A percentile compares a stretch with the other conserved stretches of the same genome.
Conservation (phyloP, 2,329 filamentous ascomycete species). For the Aspergillus terreus region DNA sequence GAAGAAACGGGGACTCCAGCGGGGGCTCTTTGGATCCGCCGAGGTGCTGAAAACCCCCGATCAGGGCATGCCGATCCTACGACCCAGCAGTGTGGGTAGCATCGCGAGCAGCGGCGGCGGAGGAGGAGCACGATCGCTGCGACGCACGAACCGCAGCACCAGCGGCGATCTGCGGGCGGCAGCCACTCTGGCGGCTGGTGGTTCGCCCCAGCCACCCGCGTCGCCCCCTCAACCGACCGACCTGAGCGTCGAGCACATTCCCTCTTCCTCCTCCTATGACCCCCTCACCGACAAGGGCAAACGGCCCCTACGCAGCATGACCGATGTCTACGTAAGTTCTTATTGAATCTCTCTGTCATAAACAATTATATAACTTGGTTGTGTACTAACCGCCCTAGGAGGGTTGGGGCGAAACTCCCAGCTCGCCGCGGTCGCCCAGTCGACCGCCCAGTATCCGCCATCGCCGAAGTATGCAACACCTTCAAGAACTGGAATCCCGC, state of each 20-base stretch:
- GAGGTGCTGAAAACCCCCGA: constrained; percentile 34
- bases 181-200: constrained; percentile 47
- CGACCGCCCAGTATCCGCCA: constrained; percentile 94
- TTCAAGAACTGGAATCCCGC: constrained; percentile 78
- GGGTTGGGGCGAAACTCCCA: constrained; percentile 81
- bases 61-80: constrained; percentile 27
- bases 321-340: constrained; percentile 85
- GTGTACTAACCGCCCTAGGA: constrained; percentile 56
- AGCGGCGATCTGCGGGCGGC: constrained; percentile 58
- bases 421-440: constrained; percentile 86
- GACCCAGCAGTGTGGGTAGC: constrained; percentile 54
- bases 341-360: constrained; percentile 5
- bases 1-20: constrained; percentile 23
- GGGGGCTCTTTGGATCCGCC: constrained; percentile 21
- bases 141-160: constrained; percentile 62
- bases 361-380: constrained; percentile 5
- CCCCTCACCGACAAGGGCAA: constrained; percentile 85
- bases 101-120: constrained; percentile 34
- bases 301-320: constrained; percentile 78
- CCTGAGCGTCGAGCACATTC: constrained; percentile 36
- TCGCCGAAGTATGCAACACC: constrained; percentile 93
- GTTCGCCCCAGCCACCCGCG: constrained; percentile 19
- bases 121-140: constrained; percentile 46
- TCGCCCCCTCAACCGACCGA: constrained; percentile 13
- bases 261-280: constrained; percentile 59